A percentile compares a stretch with the other conserved stretches of the same genome.
These are phyloP conservation scores for Pythium coloratum DNA, from an alignment of 352 stramenopile genomes.

Conservation along the genomic window DNA sequence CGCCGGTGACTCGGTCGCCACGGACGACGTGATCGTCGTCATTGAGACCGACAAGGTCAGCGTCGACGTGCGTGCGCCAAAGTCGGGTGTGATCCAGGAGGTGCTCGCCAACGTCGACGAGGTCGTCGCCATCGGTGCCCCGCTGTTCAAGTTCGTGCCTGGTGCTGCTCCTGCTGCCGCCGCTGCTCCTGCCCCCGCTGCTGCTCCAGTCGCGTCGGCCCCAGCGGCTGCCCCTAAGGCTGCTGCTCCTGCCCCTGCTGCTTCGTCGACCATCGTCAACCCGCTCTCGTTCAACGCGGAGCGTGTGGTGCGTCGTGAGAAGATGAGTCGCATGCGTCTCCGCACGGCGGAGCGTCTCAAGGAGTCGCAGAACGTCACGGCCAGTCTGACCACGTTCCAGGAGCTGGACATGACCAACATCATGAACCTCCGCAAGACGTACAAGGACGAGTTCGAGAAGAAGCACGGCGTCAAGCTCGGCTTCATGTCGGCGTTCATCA, in stretches of 20 bases:
- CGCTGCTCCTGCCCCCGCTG: slow-evolving; percentile 6
- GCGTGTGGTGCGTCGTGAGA: slow-evolving; percentile 83
- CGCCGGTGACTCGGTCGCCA: slow-evolving; percentile 88
- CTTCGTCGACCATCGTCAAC: slow-evolving; percentile 33
- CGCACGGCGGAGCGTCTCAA: slow-evolving; percentile 97
- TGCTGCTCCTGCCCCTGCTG: slow-evolving; percentile 25
- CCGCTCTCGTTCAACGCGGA: slow-evolving; percentile 52
- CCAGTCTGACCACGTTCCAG: slow-evolving; percentile 99
- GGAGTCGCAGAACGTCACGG: slow-evolving; percentile 97
- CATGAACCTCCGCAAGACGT: slow-evolving; percentile 92
- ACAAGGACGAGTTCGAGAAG: slow-evolving; percentile 97
- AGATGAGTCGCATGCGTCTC: slow-evolving; percentile 99
- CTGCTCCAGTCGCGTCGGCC: slow-evolving; percentile 23
- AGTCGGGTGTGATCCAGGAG: slow-evolving; percentile 88
- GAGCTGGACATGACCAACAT: slow-evolving; percentile 98
- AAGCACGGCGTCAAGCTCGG: slow-evolving; percentile 99
- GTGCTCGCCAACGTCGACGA: slow-evolving; percentile 94
- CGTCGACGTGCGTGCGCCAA: slow-evolving; percentile 88
- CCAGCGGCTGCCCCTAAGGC: slow-evolving; percentile 20
- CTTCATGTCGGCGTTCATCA: slow-evolving; percentile 99
- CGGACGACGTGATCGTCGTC: slow-evolving; percentile 95
- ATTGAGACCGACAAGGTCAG: slow-evolving; percentile 97
- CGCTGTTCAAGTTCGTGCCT: slow-evolving; percentile 89
- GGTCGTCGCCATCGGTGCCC: slow-evolving; percentile 93
- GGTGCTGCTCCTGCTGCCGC: slow-evolving; percentile 47